These are phyloP conservation scores for Panicum hallii DNA, from an alignment of 202 grass and related monocot genomes.

Conservation along the genomic window DNA sequence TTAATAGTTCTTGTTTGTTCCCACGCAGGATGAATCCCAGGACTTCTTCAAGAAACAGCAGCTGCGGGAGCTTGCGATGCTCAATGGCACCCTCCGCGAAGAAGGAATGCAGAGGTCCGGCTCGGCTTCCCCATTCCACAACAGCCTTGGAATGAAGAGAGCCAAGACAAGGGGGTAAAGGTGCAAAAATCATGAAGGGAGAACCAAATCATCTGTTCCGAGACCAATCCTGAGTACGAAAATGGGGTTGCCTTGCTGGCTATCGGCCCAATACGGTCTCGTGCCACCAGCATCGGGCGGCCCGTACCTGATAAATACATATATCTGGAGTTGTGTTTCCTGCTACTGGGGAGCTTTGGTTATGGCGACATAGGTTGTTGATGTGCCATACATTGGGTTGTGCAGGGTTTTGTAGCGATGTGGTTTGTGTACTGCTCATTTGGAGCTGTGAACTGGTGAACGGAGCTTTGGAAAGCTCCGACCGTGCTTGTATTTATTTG, in stretches of 20 bases:
- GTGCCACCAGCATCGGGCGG: conserved; percentile 40
- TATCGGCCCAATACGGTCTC: conserved; percentile 42
- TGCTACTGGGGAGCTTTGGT: conserved; percentile 52
- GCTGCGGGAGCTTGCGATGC: conserved; percentile 89
- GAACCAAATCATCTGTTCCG: conserved; percentile 47
- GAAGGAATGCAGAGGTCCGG: conserved; percentile 96
- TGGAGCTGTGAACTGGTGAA: conserved; percentile 41
- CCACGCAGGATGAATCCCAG: conserved; percentile 87
- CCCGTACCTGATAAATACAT: conserved; percentile 64
- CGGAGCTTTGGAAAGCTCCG: conserved; percentile 26
- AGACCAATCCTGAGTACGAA: conserved; percentile 49
- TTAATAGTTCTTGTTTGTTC: conserved; percentile 24
- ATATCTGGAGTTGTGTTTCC: conserved; percentile 62
- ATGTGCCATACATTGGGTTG: conserved; percentile 45
- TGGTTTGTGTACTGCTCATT: conserved; percentile 51
- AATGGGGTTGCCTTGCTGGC: conserved; percentile 59
- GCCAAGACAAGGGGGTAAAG: conserved; percentile 95
- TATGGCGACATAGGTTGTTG: conserved; percentile 44
- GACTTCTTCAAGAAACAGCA: conserved; percentile 99
- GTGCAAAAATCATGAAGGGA: conserved; percentile 4
- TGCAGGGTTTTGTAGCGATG: conserved; percentile 46
- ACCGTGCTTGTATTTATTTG: conserved; percentile 44
- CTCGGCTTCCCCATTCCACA: conserved; percentile 87
- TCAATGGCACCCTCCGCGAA: conserved; percentile 95
- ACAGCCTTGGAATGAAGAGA: conserved; percentile 98